Conservation (phyloP, 257 asterid species). For the Parsonsia alboflavescens region DNA sequence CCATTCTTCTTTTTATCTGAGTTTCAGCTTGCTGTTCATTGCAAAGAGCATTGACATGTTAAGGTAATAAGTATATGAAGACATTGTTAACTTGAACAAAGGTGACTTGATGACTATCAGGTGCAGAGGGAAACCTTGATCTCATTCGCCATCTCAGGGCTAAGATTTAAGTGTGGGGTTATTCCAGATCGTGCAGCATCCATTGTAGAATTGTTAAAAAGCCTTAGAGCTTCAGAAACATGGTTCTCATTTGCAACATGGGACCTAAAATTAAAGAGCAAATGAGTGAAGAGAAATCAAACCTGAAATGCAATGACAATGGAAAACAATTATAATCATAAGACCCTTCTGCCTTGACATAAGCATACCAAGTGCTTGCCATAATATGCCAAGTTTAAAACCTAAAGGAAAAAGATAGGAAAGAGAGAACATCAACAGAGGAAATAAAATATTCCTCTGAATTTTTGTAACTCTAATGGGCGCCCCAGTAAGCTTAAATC, state of each 20-base stretch:
- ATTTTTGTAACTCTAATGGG: background rate
- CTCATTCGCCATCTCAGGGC: slow-evolving; percentile 90
- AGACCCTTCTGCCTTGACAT: background rate
- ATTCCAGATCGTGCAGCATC: slow-evolving; percentile 96
- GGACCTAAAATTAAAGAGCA: slow-evolving; percentile 36
- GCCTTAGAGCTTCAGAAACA: slow-evolving; percentile 85
- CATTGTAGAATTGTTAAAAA: slow-evolving; percentile 77
- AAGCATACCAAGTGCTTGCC: background rate
- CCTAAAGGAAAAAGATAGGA: background rate
- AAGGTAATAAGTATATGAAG: background rate
- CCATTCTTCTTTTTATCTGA: slow-evolving; percentile 96
- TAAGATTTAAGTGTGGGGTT: slow-evolving; percentile 68
- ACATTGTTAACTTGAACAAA: background rate
- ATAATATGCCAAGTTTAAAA: background rate
- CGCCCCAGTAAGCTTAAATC: background rate
- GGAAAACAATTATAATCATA: background rate
- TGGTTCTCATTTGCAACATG: slow-evolving; percentile 78
- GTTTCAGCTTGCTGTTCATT: slow-evolving; percentile 77
- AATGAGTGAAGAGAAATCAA: slow-evolving; percentile 17
- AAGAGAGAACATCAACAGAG: background rate
- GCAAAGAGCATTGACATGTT: background rate
- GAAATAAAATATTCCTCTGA: background rate
- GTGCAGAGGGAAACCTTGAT: slow-evolving; percentile 48
- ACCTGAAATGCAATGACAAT: background rate
- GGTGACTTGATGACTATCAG: background rate